Base-by-base conservation (phyloP, 768 basidiomycete species). In the Zangia roseola region DNA sequence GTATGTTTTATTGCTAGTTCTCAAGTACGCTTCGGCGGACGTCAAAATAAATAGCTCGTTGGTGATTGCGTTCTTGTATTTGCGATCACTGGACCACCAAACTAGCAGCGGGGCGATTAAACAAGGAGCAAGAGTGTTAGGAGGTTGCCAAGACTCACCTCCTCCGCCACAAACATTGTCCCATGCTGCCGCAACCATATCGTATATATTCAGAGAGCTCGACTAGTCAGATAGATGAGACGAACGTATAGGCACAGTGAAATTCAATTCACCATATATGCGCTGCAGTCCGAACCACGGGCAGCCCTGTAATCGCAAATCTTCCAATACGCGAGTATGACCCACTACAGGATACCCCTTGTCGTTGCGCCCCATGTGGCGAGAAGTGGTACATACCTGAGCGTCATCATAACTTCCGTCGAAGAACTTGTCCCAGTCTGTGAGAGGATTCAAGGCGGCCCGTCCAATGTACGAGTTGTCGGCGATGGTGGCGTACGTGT, bases 31-130 rank as follows among this genome's bases (percentile, higher is more conserved):
- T 24, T 63, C 52, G 3, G 80, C 79, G 4, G 80, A 81, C 6
- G 73, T 69, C 28, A 75, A 62, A 14, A 82, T 65, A 65, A 80
- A 82, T 10, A 82, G 69, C 47, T 81, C 70, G 54, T 82, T 82
- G n/a, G 80, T 82, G 49, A 83, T 74, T 10, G 80, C 78, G 45
- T 82, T 81, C 66, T 82, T 82, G 68, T 82, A 82, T 0, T 70
- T 74, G 54, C 77, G 75, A 17, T 68, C 78, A 14, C 70, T 71
- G 9, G 77, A 77, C 81, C 80, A 82, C 78, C 79, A 80, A 6
- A 81, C 80, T 80, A 40, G 5, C 17, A 34, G 4, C 45, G 5
- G 42, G 34, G 36, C 17, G 2, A 36, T 58, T 20, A 49, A n/a
- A 33, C 14, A 20, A 9, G 26, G 34, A 23, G 3, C 8, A 31